Evolutionary conservation across 2,329 filamentous ascomycete genomes (phyloP).

Genomic region (Microcyclospora tardicrescens): DNA sequence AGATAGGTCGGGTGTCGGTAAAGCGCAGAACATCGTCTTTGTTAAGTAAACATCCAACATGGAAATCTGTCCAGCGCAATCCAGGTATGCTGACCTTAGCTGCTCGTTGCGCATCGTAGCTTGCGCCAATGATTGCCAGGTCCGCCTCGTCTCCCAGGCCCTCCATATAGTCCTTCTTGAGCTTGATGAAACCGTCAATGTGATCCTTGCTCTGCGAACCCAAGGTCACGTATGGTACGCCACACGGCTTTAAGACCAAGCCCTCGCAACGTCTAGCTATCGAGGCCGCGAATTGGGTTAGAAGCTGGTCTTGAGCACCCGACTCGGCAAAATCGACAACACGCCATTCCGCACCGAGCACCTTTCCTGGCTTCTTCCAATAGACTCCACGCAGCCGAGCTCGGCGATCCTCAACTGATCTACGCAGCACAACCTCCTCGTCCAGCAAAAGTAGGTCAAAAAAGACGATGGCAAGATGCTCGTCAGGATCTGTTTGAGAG

Average conservation of each 20-base stretch:
- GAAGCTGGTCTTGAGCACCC: slow-evolving; percentile 42
- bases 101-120: slow-evolving; percentile 53
- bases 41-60: slow-evolving; percentile 64
- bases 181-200: slow-evolving; percentile 48
- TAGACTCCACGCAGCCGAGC: slow-evolving; percentile 46
- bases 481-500: slow-evolving; percentile 44
- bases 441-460: slow-evolving; percentile 49
- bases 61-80: slow-evolving; percentile 62
- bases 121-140: slow-evolving; percentile 65
- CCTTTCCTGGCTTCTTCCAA: slow-evolving; percentile 44
- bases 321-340: slow-evolving; percentile 49
- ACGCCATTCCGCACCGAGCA: slow-evolving; percentile 54
- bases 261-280: slow-evolving; percentile 61
- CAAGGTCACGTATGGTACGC: slow-evolving; percentile 58
- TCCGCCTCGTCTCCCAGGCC: slow-evolving; percentile 73
- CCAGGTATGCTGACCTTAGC: slow-evolving; percentile 38
- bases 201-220: slow-evolving; percentile 8
- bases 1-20: slow-evolving; percentile 40
- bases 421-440: slow-evolving; percentile 38
- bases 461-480: slow-evolving; percentile 49
- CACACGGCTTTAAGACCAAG: slow-evolving; percentile 61
- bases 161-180: slow-evolving; percentile 76
- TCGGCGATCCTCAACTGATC: slow-evolving; percentile 47
- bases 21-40: slow-evolving; percentile 44
- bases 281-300: slow-evolving; percentile 52